Base-by-base conservation (phyloP, 768 basidiomycete species). In the Serendipita sp. region DNA sequence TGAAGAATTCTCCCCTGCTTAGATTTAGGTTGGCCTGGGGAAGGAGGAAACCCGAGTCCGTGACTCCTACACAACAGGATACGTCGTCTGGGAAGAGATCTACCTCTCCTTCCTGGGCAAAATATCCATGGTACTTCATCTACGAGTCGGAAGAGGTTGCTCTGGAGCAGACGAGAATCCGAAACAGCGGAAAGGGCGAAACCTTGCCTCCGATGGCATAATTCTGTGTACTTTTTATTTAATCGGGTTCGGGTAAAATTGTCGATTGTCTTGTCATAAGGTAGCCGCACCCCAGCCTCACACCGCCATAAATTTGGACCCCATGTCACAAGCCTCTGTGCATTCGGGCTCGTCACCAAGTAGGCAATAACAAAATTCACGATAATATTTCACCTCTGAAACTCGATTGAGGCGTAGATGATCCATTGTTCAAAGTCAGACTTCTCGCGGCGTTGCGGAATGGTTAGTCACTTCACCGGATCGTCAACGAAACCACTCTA, bases 371-470 rank as follows among this genome's bases (percentile, higher is more conserved):
- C n/a, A n/a, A 8, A 32, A 5, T n/a, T 8, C 48, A 51, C 48
- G n/a, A 51, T 51, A 32, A 18, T 51, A n/a, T 32, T 51, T 51
- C n/a, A 51, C n/a, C 48, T 51, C 30, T 18, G 8, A 51, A 51
- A 5, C 8, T 32, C 48, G 8, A 23, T 47, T 46, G 36, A 28
- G 48, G 56, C 66, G 51, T 65, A 3, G 68, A 63, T n/a, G 76
- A 76, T 30, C 80, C 84, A 35, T 70, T 85, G 11, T 82, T 82
- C 68, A 84, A 85, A 71, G 83, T 86, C 63, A 85, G 83, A 70
- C 73, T 86, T 4, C 74, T 86, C 10, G 77, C 82, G 2, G 85
- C 85, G 11, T 76, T 86, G 32, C 78, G 84, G 11, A 83, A 76
- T 68, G 85, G 84, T 82, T 64, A 63, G 80, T 69, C 44, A 44